Conservation (phyloP, 768 basidiomycete genomes). For the Russula sp. region DNA sequence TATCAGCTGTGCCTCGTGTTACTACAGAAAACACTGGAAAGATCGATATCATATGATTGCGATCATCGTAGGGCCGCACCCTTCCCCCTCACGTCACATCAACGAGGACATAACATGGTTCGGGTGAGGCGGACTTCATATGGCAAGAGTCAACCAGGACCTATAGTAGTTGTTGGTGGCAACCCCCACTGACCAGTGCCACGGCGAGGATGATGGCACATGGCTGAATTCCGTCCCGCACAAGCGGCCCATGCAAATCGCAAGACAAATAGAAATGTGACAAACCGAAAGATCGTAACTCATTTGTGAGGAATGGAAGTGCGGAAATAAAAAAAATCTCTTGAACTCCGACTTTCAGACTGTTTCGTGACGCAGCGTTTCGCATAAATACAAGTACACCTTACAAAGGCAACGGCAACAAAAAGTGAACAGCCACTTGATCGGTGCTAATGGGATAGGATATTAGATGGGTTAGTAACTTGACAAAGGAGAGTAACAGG, state of each 20-base stretch:
- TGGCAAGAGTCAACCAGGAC: background rate
- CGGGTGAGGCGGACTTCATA: background rate
- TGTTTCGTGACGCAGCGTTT: background rate
- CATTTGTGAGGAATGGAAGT: background rate
- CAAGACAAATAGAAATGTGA: background rate
- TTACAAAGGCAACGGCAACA: constrained; percentile 3
- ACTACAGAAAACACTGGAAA: background rate
- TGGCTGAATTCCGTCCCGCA: background rate
- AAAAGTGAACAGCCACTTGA: constrained; percentile 3
- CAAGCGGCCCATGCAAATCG: background rate
- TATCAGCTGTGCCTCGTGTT: background rate
- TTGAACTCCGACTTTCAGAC: background rate
- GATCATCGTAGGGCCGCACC: background rate
- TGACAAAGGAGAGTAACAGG: background rate
- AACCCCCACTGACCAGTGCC: background rate
- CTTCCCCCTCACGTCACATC: background rate
- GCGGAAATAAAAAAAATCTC: background rate
- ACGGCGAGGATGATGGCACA: background rate
- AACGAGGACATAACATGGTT: background rate
- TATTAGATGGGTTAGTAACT: background rate
- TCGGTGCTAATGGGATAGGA: background rate
- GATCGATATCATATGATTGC: background rate
- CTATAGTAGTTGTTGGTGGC: background rate
- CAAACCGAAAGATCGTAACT: no score
- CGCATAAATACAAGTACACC: background rate